phyloP scores from a whole-genome alignment of 1,284 basidiomycete species.

The Moesziomyces globuligerus region DNA sequence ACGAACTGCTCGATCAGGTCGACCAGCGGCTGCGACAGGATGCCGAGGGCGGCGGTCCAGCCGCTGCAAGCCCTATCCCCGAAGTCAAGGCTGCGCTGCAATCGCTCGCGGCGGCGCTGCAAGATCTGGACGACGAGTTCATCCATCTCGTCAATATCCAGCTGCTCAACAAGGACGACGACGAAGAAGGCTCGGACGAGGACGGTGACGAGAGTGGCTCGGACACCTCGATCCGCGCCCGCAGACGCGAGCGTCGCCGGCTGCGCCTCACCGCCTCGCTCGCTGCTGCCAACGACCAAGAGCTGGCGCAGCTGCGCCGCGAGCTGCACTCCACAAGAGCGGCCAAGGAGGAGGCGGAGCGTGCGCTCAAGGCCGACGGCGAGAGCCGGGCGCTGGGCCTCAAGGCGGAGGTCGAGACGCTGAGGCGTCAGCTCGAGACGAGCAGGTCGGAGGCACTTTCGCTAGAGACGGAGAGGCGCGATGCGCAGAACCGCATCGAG shows the following conservation, averaged over 20 bases:
- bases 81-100: slow-evolving; percentile 50
- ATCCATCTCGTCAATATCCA: slow-evolving; percentile 50
- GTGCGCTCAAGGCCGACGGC: slow-evolving; percentile 17
- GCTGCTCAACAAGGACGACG: slow-evolving; percentile 45
- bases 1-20: slow-evolving; percentile 51
- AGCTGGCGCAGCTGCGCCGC: slow-evolving; percentile 21
- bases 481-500: slow-evolving; percentile 20
- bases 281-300: slow-evolving; percentile 19
- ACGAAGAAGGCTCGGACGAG: slow-evolving; percentile 30
- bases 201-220: slow-evolving; percentile 41
- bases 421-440: slow-evolving; percentile 25
- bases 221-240: slow-evolving; percentile 40
- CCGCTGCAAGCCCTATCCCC: slow-evolving; percentile 40
- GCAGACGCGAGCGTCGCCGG: slow-evolving; percentile 20
- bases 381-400: slow-evolving; percentile 15
- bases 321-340: slow-evolving; percentile 23
- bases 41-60: slow-evolving; percentile 5
- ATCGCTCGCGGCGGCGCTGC: slow-evolving; percentile 42
- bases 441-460: slow-evolving; percentile 22
- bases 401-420: slow-evolving; percentile 29
- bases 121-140: slow-evolving; percentile 58
- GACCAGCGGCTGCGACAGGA: slow-evolving; percentile 38
- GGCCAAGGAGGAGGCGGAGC: slow-evolving; percentile 27
- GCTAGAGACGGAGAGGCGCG: slow-evolving; percentile 23
- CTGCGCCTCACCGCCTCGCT: slow-evolving; percentile 30